These are phyloP conservation scores for Hymenoscyphus infarciens DNA, from an alignment of 2,329 filamentous ascomycete genomes.

Conservation along the genomic window DNA sequence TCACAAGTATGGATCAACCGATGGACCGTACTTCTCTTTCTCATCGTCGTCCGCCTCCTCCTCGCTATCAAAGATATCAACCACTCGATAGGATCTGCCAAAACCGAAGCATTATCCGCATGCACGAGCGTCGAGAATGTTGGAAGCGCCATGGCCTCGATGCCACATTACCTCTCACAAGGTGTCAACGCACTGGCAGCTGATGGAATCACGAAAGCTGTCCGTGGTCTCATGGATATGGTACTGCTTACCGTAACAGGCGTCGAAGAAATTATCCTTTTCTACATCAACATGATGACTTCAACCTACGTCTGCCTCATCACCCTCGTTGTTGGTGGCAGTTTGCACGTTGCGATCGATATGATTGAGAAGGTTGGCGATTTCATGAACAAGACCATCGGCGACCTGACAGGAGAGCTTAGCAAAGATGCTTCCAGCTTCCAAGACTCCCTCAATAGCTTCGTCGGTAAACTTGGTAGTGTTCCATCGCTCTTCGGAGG, in stretches of 20 bases:
- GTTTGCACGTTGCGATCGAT: constrained; percentile 65
- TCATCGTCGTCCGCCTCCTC: constrained; percentile 79
- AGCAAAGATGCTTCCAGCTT: constrained; percentile 51
- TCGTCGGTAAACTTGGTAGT: constrained; percentile 51
- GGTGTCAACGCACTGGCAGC: constrained; percentile 87
- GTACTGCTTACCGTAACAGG: constrained; percentile 76
- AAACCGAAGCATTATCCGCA: constrained; percentile 77
- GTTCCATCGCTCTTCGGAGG: constrained; percentile 46
- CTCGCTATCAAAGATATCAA: constrained; percentile 71
- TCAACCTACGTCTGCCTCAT: constrained; percentile 89
- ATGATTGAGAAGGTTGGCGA: constrained; percentile 58
- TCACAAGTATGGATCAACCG: constrained; percentile 97
- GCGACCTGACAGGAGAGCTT: constrained; percentile 44
- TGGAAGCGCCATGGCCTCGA: constrained; percentile 93
- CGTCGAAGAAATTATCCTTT: constrained; percentile 83
- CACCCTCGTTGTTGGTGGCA: constrained; percentile 76
- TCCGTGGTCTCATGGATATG: constrained; percentile 75
- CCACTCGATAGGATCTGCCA: constrained; percentile 70
- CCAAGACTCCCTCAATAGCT: constrained; percentile 50
- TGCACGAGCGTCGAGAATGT: constrained; percentile 91
- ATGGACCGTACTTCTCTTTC: constrained; percentile 86
- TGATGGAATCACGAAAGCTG: constrained; percentile 72
- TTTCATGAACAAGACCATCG: constrained; percentile 55
- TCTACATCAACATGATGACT: constrained; percentile 87
- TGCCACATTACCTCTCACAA: constrained; percentile 89